Evolutionary conservation across 192 early-diverging fungal genomes (phyloP).

Genomic region (Podila epicladia): DNA sequence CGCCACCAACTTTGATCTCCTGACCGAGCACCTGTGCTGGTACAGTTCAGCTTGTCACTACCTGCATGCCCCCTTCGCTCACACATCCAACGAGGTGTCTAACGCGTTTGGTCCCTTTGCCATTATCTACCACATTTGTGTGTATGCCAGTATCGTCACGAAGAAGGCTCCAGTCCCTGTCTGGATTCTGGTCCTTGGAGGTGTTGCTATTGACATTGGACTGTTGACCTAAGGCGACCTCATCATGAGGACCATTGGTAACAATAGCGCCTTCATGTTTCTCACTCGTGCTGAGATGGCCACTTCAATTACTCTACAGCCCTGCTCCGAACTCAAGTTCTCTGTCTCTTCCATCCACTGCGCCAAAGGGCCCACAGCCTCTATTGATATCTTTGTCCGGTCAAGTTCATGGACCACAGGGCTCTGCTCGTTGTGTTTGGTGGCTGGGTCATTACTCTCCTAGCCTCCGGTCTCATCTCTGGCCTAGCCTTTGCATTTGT

Average conservation of each 20-base stretch:
- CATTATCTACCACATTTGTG: conserved; percentile 79
- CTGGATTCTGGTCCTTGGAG: conserved; percentile 82
- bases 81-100: conserved; percentile 89
- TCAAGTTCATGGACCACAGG: conserved; percentile 80
- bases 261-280: conserved; percentile 87
- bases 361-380: conserved; percentile 79
- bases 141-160: conserved; percentile 49
- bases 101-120: conserved; percentile 89
- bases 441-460: conserved; percentile 83
- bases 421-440: conserved; percentile 69
- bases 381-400: conserved; percentile 76
- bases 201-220: conserved; percentile 80
- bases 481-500: conserved; percentile 78
- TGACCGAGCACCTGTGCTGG: conserved; percentile 87
- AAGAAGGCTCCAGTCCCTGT: conserved; percentile 71
- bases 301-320: conserved; percentile 80
- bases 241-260: conserved; percentile 82
- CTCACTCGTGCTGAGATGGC: conserved; percentile 80
- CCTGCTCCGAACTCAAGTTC: conserved; percentile 79
- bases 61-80: conserved; percentile 83
- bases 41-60: conserved; percentile 83
- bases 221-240: conserved; percentile 79
- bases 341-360: conserved; percentile 90
- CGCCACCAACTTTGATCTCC: conserved; percentile 74
- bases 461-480: conserved; percentile 68